phyloP scores from a whole-genome alignment of 352 stramenopile species.

The Thalassiosira delicatula region DNA sequence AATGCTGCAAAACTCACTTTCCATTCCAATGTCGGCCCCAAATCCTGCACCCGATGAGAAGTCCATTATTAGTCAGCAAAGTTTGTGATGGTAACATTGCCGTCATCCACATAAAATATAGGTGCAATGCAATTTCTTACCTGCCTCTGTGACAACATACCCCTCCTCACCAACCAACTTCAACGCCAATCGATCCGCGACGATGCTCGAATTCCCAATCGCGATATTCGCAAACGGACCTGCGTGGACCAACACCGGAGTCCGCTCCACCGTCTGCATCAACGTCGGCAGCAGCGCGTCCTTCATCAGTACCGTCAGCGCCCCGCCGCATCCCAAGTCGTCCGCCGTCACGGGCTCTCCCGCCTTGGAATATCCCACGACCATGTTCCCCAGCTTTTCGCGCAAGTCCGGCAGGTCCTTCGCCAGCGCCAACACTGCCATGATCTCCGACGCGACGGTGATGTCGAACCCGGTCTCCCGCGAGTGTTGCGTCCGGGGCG shows the following conservation, averaged over 20 bases:
- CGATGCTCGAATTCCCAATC: conserved; percentile 96
- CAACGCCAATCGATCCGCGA: conserved; percentile 95
- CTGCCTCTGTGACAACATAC: conserved; percentile 96
- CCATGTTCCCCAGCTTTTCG: conserved; percentile 92
- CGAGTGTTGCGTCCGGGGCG: conserved; percentile 66
- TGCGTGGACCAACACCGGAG: conserved; percentile 95
- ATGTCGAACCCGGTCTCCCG: conserved; percentile 90
- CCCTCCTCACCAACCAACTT: conserved; percentile 93
- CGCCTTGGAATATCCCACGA: conserved; percentile 88
- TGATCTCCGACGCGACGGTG: conserved; percentile 97
- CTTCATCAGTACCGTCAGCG: conserved; percentile 97
- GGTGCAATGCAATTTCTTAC: too few relatives aligned
- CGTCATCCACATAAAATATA: too few relatives aligned
- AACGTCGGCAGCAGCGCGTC: conserved; percentile 96
- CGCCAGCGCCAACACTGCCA: conserved; percentile 96
- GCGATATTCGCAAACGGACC: conserved; percentile 98
- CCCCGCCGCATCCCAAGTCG: conserved; percentile 95
- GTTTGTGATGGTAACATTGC: too few relatives aligned
- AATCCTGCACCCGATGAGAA: conserved; percentile 85
- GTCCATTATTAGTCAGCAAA: too few relatives aligned
- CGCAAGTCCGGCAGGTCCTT: conserved; percentile 93
- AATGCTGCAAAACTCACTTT: conserved; percentile 60
- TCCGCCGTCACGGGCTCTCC: conserved; percentile 93
- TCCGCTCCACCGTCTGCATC: conserved; percentile 97
- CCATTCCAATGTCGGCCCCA: conserved; percentile 93